Base-by-base conservation (phyloP, 441 rosid genomes). In the Gossypium gossypioides region DNA sequence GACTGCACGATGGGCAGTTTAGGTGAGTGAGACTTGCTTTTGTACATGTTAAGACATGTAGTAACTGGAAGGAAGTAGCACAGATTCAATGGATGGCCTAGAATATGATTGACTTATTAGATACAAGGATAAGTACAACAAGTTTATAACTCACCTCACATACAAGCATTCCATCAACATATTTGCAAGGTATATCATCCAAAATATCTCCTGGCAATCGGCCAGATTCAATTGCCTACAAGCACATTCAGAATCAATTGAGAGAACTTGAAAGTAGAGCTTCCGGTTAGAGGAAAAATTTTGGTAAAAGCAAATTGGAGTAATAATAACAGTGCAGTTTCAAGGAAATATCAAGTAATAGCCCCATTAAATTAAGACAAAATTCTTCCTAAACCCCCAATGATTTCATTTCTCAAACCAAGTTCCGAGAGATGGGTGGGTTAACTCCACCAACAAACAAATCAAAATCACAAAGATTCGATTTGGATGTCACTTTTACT, bases 151-250 rank as follows among this genome's bases (percentile, higher is more conserved):
- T 86, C 77, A 91, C 99, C 97, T 91, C 96, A 68, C 99, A 96
- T 58, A 82, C 40, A 51, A 96, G 81, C 15, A 86, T 84, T 48
- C 99, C 97, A 76, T 88, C 87, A 76, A 84, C 76, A 78, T 80
- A 96, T 79, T 90, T 89, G 91, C 87, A 89, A n/a, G 91, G 92
- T 77, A 91, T 81, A 75, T 82, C 92, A 69, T 88, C 97, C 84
- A 88, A 80, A 77, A 88, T 72, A 80, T 93, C 98, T 73, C 89
- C 89, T 72, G 97, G 99, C 75, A 96, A 82, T 75, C 84, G 84
- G 10, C 98, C 98, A 77, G 91, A 89, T 74, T 91, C 99, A 80
- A 96, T 87, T 60, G 96, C 97, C 99, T 95, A 34, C 71, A 77
- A 51, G 75, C 32, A 51, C 16, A 74, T 57, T 6, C 63, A 48